Base-by-base conservation (phyloP, 2,329 filamentous ascomycete species). In the Dactylellina leptospora region DNA sequence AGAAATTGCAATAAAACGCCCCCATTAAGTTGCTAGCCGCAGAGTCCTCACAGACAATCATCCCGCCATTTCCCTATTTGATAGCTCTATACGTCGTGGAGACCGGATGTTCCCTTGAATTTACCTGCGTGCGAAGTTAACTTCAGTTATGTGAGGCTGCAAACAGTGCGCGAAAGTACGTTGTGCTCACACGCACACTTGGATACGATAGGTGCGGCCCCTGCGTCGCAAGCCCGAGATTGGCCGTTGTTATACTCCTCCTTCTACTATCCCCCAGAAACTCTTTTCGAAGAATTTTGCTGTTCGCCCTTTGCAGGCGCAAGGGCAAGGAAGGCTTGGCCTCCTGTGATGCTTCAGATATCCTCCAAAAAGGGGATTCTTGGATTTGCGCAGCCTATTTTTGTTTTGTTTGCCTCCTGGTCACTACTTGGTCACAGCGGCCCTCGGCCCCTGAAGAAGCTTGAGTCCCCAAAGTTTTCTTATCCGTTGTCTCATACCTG, bases 1-100 rank as follows among this genome's bases (percentile, higher is more conserved):
- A 61, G 64, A 70, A 58, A 70, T 70, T 70, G 23, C 64, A 56
- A 62, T 70, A 70, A 33, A 33, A 70, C 64, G 56, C 64, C 56
- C 18, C 27, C 45, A 27, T 53, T 68, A 68, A 68, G 33, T 36
- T 20, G 53, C 62, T 53, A 68, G 59, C 25, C 22, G 27, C 42
- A n/a, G 38, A 50, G 27, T 25, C 48, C 54, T 68, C 53, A 45
- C 62, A 68, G 45, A 56, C 62, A 68, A 68, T 58, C 62, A 60
- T 47, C 36, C 62, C 62, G 36, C 25, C 23, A 45, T 61, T 50
- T 61, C 18, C 55, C 23, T 18, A 61, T 70, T 70, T 33, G 50
- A 70, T 22, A 33, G 36, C n/a, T 27, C 1, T 47, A 47, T 50
- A 50, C 20, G 28, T 16, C 38, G 51, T 47, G 50, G n/a, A 20